phyloP scores from a whole-genome alignment of 371 early-diverging fungal genomes.

The Mortierella sp. region DNA sequence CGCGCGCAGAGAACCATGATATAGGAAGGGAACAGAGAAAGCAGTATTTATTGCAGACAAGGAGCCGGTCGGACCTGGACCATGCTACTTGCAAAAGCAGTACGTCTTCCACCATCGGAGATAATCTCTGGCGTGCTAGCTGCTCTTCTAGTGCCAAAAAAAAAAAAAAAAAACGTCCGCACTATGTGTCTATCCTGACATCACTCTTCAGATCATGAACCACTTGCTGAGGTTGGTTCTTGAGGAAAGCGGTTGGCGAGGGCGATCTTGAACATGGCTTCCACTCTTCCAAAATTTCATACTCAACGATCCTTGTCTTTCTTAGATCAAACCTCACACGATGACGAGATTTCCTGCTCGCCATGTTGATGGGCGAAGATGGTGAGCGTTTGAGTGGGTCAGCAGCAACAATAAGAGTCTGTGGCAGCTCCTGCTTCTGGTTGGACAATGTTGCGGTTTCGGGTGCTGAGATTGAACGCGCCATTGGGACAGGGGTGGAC shows the following conservation, averaged over 20 bases:
- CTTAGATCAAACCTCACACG: slow-evolving; percentile 35
- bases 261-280: slow-evolving; percentile 7
- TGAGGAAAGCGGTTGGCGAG: slow-evolving; percentile 12
- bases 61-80: no score
- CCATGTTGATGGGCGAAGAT: slow-evolving; percentile 13
- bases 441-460: not conserved
- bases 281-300: slow-evolving; percentile 26
- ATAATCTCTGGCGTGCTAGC: no score
- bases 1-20: no score
- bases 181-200: no score
- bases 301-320: slow-evolving; percentile 37
- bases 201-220: no score
- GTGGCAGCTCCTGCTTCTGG: not conserved
- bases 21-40: no score
- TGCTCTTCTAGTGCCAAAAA: no score
- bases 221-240: no score
- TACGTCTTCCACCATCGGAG: no score
- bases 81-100: no score
- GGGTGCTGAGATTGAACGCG: not conserved
- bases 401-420: not conserved
- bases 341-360: not conserved
- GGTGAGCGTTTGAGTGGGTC: slow-evolving; percentile 24
- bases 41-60: no score
- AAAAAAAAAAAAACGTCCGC: no score
- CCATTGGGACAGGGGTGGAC: not conserved